Percentiles rank a stretch among this genome's conserved stretches.
These are phyloP conservation scores for Hanseniaspora mollemarum DNA, from an alignment of 805 yeast genomes.

Conservation along the genomic window DNA sequence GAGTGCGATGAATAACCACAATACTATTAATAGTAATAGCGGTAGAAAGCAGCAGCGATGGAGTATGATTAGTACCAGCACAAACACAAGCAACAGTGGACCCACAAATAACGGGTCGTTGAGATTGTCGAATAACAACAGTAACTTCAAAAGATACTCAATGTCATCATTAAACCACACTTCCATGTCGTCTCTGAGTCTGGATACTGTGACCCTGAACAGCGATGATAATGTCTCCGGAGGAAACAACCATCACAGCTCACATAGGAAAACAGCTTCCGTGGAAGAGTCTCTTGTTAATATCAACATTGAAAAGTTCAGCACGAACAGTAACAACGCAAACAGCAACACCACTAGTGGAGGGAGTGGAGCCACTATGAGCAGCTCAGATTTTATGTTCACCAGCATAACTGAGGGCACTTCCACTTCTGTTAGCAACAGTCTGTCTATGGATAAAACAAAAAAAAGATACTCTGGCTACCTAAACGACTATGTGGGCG, in stretches of 20 bases:
- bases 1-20: not conserved
- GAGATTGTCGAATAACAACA: not conserved
- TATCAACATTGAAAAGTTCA: constrained; percentile 12
- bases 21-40: not conserved
- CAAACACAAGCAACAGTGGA: not conserved
- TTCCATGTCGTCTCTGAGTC: constrained; percentile 7
- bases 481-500: constrained; percentile 14
- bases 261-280: constrained; percentile 13
- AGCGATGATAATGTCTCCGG: constrained; percentile 9
- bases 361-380: not conserved
- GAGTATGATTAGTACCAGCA: constrained; percentile 14
- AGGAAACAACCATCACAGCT: not conserved
- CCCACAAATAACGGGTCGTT: not conserved
- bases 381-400: constrained; percentile 6
- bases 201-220: constrained; percentile 4
- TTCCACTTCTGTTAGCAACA: not conserved
- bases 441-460: not conserved
- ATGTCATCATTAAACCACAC: constrained; percentile 12
- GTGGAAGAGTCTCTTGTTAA: constrained; percentile 14
- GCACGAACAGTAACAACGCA: not conserved
- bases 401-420: constrained; percentile 12
- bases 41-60: constrained; percentile 11
- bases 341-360: constrained; percentile 1
- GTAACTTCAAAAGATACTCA: constrained; percentile 8
- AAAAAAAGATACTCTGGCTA: constrained; percentile 14